These are phyloP conservation scores for Neospermospora avenae DNA, from an alignment of 2,329 filamentous ascomycete species.

Conservation along the genomic window DNA sequence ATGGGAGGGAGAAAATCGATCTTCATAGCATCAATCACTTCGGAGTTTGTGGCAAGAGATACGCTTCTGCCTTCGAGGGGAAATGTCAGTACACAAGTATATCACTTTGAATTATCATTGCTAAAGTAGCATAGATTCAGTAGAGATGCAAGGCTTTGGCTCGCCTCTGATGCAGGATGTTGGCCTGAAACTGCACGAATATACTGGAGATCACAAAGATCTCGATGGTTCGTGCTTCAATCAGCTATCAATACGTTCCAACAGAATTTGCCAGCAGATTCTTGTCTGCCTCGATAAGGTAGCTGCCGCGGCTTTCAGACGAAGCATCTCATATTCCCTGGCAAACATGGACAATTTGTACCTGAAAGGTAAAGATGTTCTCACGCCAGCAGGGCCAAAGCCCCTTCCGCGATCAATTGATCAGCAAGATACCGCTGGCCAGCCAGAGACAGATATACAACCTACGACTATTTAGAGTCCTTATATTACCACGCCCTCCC, in stretches of 20 bases:
- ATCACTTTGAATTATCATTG: not conserved
- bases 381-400: not conserved
- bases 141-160: not conserved
- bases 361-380: not conserved
- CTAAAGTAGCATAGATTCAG: constrained; percentile 6
- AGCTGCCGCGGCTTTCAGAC: not conserved
- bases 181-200: constrained; percentile 15
- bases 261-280: not conserved
- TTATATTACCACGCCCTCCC: no score
- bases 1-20: constrained; percentile 4
- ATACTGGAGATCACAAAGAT: constrained; percentile 15
- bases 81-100: constrained; percentile 1
- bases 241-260: not conserved
- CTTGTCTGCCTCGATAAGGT: not conserved
- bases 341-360: not conserved
- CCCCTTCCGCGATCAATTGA: not conserved
- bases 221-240: constrained; percentile 5
- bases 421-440: no score
- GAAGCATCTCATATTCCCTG: not conserved
- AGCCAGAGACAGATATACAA: no score
- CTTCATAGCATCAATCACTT: constrained; percentile 5
- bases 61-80: not conserved
- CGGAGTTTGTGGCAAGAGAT: not conserved
- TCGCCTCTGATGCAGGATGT: constrained; percentile 14
- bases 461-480: no score